These are phyloP conservation scores for Raphanus hybrid DNA, from an alignment of 441 rosid genomes.

Conservation along the genomic window DNA sequence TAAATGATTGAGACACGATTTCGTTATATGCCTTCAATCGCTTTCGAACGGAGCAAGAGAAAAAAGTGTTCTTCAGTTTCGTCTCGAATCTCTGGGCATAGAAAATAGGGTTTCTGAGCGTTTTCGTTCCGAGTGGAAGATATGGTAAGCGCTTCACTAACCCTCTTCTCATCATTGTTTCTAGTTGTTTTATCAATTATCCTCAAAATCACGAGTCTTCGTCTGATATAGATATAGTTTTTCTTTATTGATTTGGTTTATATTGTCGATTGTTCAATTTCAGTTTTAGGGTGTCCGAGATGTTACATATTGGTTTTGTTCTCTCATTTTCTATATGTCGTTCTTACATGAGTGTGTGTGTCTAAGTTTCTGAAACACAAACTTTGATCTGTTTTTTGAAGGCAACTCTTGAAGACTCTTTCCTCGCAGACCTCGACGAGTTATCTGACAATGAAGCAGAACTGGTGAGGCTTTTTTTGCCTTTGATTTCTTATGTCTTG, in stretches of 20 bases:
- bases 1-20: neutral
- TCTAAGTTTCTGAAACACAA: neutral
- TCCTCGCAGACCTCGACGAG: slow-evolving; percentile 90
- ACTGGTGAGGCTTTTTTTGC: slow-evolving; percentile 60
- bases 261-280: neutral
- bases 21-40: neutral
- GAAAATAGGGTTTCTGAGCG: neutral
- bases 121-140: slow-evolving; percentile 12
- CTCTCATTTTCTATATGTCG: neutral
- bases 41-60: neutral
- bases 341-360: neutral
- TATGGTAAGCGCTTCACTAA: slow-evolving; percentile 25
- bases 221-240: neutral
- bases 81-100: neutral
- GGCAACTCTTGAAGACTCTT: slow-evolving; percentile 91
- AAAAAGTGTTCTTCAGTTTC: neutral
- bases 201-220: neutral
- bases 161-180: neutral
- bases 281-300: slow-evolving; percentile 3
- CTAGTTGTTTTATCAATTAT: neutral
- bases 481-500: too few relatives aligned
- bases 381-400: slow-evolving; percentile 36
- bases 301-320: neutral
- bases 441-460: slow-evolving; percentile 92
- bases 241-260: neutral